These are phyloP conservation scores for Leccinum ochraceum DNA, from an alignment of 768 basidiomycete genomes.

Conservation along the genomic window DNA sequence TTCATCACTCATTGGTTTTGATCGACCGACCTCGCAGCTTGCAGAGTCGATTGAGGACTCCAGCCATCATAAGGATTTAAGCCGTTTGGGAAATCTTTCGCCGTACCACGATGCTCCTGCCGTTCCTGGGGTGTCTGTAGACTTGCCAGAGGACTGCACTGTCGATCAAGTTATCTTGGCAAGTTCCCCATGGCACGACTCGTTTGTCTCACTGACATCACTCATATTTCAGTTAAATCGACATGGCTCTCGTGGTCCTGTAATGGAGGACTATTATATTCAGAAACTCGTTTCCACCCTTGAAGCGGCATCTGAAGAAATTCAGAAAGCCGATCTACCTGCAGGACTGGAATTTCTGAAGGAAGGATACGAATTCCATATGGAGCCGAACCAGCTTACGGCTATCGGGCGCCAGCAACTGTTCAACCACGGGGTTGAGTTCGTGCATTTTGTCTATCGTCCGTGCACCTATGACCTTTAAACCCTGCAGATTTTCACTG, in stretches of 20 bases:
- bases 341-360: conserved; percentile 37
- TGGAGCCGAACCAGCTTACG: conserved; percentile 39
- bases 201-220: background rate
- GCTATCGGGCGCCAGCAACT: conserved; percentile 37
- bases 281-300: conserved; percentile 35
- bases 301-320: conserved; percentile 18
- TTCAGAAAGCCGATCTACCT: conserved; percentile 34
- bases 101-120: conserved; percentile 39
- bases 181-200: background rate
- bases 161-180: conserved; percentile 44
- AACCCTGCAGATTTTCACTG: conserved; percentile 18
- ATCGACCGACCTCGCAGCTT: background rate
- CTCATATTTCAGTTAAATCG: conserved; percentile 37
- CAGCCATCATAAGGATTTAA: background rate
- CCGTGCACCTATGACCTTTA: background rate
- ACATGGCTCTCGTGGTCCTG: conserved; percentile 43
- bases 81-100: conserved; percentile 36
- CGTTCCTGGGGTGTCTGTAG: conserved; percentile 26
- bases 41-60: background rate
- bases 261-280: conserved; percentile 29
- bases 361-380: conserved; percentile 34
- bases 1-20: background rate
- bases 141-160: conserved; percentile 41
- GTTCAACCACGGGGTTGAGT: conserved; percentile 43
- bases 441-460: conserved; percentile 8